Conservation (phyloP, 805 yeast genomes). For the Candida wancherniae region DNA sequence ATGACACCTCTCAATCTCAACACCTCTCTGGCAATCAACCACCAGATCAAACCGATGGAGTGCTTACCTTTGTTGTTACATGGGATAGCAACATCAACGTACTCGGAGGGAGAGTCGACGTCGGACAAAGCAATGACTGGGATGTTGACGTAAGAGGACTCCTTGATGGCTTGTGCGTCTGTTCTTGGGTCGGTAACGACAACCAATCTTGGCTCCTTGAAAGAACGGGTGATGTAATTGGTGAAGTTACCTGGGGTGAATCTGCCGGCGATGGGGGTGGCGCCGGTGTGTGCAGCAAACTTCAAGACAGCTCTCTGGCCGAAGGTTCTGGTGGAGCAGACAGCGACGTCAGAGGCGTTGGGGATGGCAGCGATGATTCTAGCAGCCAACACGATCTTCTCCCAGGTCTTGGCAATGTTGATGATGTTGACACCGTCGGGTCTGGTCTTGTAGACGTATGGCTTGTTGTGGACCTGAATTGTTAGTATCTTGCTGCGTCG, state of each 20-base stretch:
- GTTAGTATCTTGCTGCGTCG: conserved; percentile 10
- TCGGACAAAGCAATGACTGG: conserved; percentile 99
- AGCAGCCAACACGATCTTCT: conserved; percentile 98
- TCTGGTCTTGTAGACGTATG: conserved; percentile 96
- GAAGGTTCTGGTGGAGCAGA: conserved; percentile 97
- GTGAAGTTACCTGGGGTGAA: conserved; percentile 99
- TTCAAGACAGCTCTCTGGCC: conserved; percentile 99
- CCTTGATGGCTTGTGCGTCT: conserved; percentile 99
- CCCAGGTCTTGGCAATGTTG: conserved; percentile 99
- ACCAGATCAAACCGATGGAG: conserved; percentile 99
- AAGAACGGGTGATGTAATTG: conserved; percentile 99
- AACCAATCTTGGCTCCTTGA: conserved; percentile 99
- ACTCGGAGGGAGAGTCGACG: conserved; percentile 97
- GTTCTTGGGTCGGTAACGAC: conserved; percentile 99
- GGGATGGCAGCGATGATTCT: conserved; percentile 99
- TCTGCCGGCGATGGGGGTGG: conserved; percentile 99
- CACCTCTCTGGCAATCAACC: conserved; percentile 98
- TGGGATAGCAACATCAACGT: conserved; percentile 99
- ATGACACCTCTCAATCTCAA: conserved; percentile 97
- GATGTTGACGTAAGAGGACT: conserved; percentile 99
- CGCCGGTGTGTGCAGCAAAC: conserved; percentile 99
- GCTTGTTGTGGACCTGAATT: conserved; percentile 84
- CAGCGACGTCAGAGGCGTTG: conserved; percentile 97
- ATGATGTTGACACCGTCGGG: conserved; percentile 99
- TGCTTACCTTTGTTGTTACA: conserved; percentile 99